Base-by-base conservation (phyloP, 2,329 filamentous ascomycete species). In the Hymenotorrendiella dingleyae region DNA sequence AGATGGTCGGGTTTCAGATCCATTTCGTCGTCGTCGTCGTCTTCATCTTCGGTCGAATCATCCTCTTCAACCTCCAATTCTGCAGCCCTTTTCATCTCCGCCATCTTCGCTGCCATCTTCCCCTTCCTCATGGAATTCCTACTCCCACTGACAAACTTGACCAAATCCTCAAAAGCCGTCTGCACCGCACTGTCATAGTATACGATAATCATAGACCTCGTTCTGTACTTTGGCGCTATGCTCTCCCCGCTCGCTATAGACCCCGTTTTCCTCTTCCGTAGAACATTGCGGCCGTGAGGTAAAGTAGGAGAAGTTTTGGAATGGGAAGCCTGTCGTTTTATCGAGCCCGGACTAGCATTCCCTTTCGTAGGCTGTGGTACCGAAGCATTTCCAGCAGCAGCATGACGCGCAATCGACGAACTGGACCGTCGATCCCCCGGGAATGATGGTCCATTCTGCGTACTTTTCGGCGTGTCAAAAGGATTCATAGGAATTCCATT, bases 151-250 rank as follows among this genome's bases (percentile, higher is more conserved):
- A 96, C 81, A 43, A 85, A 84, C 48, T 87, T 82, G 43, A 95
- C 89, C 37, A 95, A 68, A 42, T 83, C 74, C 55, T 94, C 89
- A 52, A 96, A 88, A 28, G 83, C 80, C 38, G 79, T 79, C 60
- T 96, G 89, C 3, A 94, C 82, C 48, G 87, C 82, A 53, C 84
- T 86, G 60, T 96, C 90, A 61, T 96, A 96, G 64, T 88, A 90
- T n/a, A 96, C 85, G 29, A 93, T 82, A 35, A 91, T 82, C 72
- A 87, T 84, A 44, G 74, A 82, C 52, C 84, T 78, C 3, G 80
- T 80, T 42, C 85, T 80, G 60, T 84, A 84, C 48, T 61, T 61
- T 7, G 58, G 54, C 7, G 42, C 46, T 14, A 48, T n/a, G 2
- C 57, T 57, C 28, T 56, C 55, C 8, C 46, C 53, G 2, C 59